Evolutionary conservation across 148 eudicot genomes (phyloP), one percentile per base, ranked within the genome.

Genomic region (Suaeda aralocaspica): DNA sequence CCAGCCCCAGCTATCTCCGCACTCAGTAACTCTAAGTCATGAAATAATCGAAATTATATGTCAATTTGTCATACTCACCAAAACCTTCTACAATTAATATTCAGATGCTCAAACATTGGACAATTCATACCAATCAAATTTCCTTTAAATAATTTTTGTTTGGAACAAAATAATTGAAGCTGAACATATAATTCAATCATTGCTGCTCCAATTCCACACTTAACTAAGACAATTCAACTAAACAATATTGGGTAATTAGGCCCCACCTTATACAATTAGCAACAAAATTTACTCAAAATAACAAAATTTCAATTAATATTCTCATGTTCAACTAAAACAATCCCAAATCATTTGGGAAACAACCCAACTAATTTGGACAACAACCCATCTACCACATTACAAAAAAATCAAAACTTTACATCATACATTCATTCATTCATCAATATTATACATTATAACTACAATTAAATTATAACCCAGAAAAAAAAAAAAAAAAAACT

Each of bases 381-480:
- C 7, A 33, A 55, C 33, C 56, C 56, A 68, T 53, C 30, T 21
- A 31, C 31, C 60, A 52, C 45, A 39, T 39, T 39, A 26, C 29
- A 70, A 58, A 70, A 66, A 33, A 49, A 24, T 6, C 68, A 63
- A 19, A 62, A 6, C 15, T 51, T 39, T 10, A n/a, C 19, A 55
- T 18, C 46, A 7, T 57, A 58, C 24, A 42, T 21, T 12, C 28
- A 29, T 5, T 48, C 11, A 8, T 19, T 36, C 58, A 67, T 30
- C 59, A 61, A 61, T 71, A 30, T 9, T 22, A 5, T 11, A 48
- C 74, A 71, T 71, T 36, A 70, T 14, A 62, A 12, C 11, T 16
- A 63, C n/a, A n/a, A n/a, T n/a, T n/a, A n/a, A n/a, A n/a, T n/a
- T n/a, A n/a, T 39, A 63, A 63, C 48, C 67, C 48, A 63, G 28